Conservation (phyloP, 768 basidiomycete genomes). For the Boletus sensibilis region DNA sequence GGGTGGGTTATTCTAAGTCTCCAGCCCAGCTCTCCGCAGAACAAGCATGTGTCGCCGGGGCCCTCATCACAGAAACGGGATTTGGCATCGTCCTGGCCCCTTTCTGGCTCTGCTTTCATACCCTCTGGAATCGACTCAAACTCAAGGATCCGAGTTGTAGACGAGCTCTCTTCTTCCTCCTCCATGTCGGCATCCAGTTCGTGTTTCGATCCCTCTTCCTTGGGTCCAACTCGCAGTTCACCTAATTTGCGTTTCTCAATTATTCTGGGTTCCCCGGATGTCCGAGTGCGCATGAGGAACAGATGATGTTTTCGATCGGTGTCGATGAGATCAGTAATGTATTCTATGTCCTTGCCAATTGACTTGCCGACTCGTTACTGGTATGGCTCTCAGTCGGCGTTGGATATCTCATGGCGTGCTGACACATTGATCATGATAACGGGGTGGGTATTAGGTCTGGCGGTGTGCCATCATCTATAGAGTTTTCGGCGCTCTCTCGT, state of each 20-base stretch:
- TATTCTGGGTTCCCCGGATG: constrained; percentile 27
- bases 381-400: constrained; percentile 1
- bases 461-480: constrained; percentile 27
- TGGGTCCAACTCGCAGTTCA: constrained; percentile 28
- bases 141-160: too few relatives aligned
- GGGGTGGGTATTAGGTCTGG: constrained; percentile 21
- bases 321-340: constrained; percentile 26
- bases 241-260: constrained; percentile 29
- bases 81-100: constrained; percentile 2
- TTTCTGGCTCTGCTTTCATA: too few relatives aligned
- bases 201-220: constrained; percentile 22
- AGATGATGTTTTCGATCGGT: constrained; percentile 31
- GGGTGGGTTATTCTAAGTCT: constrained; percentile 3
- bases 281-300: constrained; percentile 20
- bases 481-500: constrained; percentile 8
- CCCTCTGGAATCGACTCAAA: too few relatives aligned
- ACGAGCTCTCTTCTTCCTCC: constrained; percentile 13
- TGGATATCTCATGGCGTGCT: background rate
- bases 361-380: constrained; percentile 28
- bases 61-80: background rate
- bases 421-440: background rate
- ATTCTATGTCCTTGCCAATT: constrained; percentile 29
- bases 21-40: too few relatives aligned
- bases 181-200: constrained; percentile 19
- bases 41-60: constrained; percentile 1